Base-by-base conservation (phyloP, 2,329 filamentous ascomycete species). In the Alternaria incomplexa region DNA sequence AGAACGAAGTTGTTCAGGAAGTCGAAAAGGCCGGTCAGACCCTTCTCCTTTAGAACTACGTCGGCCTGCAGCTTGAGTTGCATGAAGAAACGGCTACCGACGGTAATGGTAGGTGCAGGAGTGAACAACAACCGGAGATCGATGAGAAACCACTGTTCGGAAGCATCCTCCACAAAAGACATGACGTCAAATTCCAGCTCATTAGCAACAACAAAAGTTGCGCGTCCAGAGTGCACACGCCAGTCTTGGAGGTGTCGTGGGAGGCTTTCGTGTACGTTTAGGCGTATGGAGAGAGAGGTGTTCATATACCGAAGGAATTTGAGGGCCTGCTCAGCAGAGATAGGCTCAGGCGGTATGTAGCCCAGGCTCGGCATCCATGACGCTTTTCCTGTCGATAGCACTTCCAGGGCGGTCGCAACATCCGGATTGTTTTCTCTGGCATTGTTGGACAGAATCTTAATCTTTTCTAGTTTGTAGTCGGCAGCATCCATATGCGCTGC, bases 181-280 rank as follows among this genome's bases (percentile, higher is more conserved):
- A 93, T 94, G 55, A 99, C 86, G 76, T 98, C 96, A 20, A 98
- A 88, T 78, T 98, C 95, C 72, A 97, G 97, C 78, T 98, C 95
- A 56, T 88, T 88, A 3, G 88, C 83, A 1, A 98, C 91, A 50
- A 84, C 87, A 78, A 99, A 99, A 0, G 93, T 98, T 7, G 92
- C 95, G 52, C 95, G 89, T n/a, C 96, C 96, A 55, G 93, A 91
- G 56, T 87, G 86, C 63, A 99, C 91, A 6, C 85, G 86, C 81
- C 93, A 98, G 63, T 91, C 86, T 71, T 86, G 87, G 77, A 98
- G 92, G 57, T 91, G 86, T n/a, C 83, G 81, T 1, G 96, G 96
- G 48, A 97, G 88, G 65, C 90, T 88, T 70, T 98, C 94, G 63
- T 97, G 88, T 13, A 97, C 83, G 60, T 92, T 93, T n/a, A 99